Conservation (phyloP, 495 filamentous ascomycete species). For the Penicillium chermesinum region DNA sequence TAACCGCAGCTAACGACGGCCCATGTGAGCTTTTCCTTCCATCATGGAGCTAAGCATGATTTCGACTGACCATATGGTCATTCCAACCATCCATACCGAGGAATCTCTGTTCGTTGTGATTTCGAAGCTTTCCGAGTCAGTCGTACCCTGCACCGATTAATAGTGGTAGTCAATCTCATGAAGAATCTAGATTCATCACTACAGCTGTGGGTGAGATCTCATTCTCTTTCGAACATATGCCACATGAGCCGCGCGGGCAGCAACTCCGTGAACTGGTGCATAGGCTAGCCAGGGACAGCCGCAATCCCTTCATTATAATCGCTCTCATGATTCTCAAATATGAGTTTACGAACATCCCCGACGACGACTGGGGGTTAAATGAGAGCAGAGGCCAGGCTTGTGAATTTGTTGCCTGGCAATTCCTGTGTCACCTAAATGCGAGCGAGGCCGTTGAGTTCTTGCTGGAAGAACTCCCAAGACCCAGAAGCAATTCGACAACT, state of each 20-base stretch:
- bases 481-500: slow-evolving; percentile 14
- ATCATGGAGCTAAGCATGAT: slow-evolving; percentile 11
- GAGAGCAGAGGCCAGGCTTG: slow-evolving; percentile 78
- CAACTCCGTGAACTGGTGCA: slow-evolving; percentile 60
- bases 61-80: slow-evolving; percentile 25
- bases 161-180: neutral
- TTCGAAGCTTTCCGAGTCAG: slow-evolving; percentile 61
- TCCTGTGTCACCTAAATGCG: slow-evolving; percentile 72
- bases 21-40: neutral
- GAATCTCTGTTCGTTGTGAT: slow-evolving; percentile 64
- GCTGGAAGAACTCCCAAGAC: slow-evolving; percentile 65
- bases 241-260: slow-evolving; percentile 60
- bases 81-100: slow-evolving; percentile 58
- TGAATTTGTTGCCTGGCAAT: slow-evolving; percentile 89
- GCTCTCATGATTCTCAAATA: slow-evolving; percentile 79
- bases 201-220: slow-evolving; percentile 58
- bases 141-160: slow-evolving; percentile 6
- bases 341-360: slow-evolving; percentile 56
- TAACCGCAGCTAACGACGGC: too few species aligned
- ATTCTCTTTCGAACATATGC: slow-evolving; percentile 74
- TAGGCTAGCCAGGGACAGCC: slow-evolving; percentile 57
- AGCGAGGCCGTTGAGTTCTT: slow-evolving; percentile 78
- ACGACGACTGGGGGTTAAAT: slow-evolving; percentile 66
- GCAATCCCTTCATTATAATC: slow-evolving; percentile 70
- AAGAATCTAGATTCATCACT: slow-evolving; percentile 32